Evolutionary conservation across 208 protist species (phyloP).

Genomic region (Trypanosoma scelopori): DNA sequence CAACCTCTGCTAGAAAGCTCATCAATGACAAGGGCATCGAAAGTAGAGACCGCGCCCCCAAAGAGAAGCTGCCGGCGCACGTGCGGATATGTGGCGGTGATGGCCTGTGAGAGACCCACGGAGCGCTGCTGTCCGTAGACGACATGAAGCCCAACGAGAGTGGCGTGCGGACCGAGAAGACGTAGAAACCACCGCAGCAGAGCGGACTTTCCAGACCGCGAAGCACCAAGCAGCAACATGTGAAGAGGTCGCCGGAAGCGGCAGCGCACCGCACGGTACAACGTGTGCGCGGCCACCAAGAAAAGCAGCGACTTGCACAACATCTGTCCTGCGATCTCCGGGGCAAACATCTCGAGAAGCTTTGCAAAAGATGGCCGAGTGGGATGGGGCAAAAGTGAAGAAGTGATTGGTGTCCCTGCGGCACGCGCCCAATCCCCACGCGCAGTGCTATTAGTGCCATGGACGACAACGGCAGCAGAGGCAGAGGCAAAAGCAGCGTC

Average conservation of each 20-base stretch:
- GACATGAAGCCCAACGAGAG: constrained; percentile 41
- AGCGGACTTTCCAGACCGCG: constrained; percentile 57
- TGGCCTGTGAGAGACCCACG: constrained; percentile 22
- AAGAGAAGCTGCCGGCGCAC: constrained; percentile 37
- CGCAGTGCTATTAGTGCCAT: not conserved
- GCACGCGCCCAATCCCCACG: not conserved
- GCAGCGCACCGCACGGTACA: constrained; percentile 39
- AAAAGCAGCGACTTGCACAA: constrained; percentile 54
- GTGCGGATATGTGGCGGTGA: constrained; percentile 36
- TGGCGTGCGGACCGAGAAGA: constrained; percentile 44
- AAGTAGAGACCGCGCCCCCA: constrained; percentile 36
- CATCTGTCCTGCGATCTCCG: constrained; percentile 53
- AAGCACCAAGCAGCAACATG: constrained; percentile 56
- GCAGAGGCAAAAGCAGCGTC: not conserved
- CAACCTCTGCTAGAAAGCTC: constrained; percentile 26
- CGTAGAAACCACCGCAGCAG: constrained; percentile 37
- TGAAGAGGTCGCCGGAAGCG: constrained; percentile 37
- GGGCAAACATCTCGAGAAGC: constrained; percentile 32
- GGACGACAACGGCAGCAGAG: not conserved
- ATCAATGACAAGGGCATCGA: constrained; percentile 58
- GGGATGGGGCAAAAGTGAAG: not conserved
- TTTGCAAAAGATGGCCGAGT: constrained; percentile 25
- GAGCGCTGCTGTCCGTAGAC: constrained; percentile 33
- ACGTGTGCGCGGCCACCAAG: constrained; percentile 47
- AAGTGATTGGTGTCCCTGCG: not conserved